These are phyloP conservation scores for Exophiala bonariae DNA, from an alignment of 2,329 filamentous ascomycete species.

Conservation along the genomic window DNA sequence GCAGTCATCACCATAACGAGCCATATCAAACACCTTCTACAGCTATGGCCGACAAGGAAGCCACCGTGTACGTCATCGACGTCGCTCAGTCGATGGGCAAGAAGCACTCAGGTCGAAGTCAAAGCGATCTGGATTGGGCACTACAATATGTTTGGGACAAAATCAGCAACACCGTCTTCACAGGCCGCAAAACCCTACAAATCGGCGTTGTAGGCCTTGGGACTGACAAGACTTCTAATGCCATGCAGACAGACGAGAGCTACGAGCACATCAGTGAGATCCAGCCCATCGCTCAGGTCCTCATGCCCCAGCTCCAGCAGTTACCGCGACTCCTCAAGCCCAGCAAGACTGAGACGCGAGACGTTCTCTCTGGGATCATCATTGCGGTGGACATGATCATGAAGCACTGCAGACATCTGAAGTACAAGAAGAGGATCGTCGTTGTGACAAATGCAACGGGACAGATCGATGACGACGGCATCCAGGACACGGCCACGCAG, in stretches of 20 bases:
- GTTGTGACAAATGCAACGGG: slow-evolving; percentile 82
- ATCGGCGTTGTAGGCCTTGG: slow-evolving; percentile 81
- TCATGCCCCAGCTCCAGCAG: slow-evolving; percentile 68
- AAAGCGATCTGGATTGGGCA: slow-evolving; percentile 84
- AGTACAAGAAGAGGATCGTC: slow-evolving; percentile 77
- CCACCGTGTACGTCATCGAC: slow-evolving; percentile 88
- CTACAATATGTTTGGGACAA: slow-evolving; percentile 96
- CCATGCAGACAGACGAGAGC: slow-evolving; percentile 64
- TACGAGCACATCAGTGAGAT: slow-evolving; percentile 83
- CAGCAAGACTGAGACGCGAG: slow-evolving; percentile 69
- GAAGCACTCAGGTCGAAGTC: slow-evolving; percentile 66
- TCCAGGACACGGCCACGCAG: slow-evolving; percentile 40
- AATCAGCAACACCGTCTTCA: slow-evolving; percentile 71
- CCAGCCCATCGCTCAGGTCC: slow-evolving; percentile 60
- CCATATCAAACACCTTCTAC: too few relatives aligned
- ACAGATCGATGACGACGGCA: slow-evolving; percentile 69
- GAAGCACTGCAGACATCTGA: slow-evolving; percentile 74
- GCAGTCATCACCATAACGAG: too few relatives aligned
- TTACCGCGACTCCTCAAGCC: slow-evolving; percentile 66
- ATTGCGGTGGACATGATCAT: slow-evolving; percentile 85
- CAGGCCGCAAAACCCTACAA: slow-evolving; percentile 71
- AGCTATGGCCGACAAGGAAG: slow-evolving; percentile 88
- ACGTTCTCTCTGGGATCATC: slow-evolving; percentile 83
- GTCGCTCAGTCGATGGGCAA: slow-evolving; percentile 81
- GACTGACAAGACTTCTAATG: slow-evolving; percentile 74